Evolutionary conservation across 2,329 filamentous ascomycete species (phyloP).

Genomic region (Fusarium keratoplasticum): DNA sequence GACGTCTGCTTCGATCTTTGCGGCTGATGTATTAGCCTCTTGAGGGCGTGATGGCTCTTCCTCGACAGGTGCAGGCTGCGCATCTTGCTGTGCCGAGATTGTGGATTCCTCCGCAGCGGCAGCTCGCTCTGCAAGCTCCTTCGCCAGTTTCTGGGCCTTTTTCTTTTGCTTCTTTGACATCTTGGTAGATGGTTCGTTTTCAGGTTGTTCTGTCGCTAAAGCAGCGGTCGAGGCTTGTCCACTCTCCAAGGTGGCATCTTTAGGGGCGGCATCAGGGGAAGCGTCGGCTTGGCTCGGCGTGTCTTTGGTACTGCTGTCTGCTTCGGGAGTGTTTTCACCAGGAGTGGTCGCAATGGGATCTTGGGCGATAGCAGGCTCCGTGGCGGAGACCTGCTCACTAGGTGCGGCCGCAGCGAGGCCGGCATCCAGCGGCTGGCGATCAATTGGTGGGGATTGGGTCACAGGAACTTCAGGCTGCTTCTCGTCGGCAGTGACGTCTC

Average conservation of each 20-base stretch:
- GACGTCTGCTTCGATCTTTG: background rate
- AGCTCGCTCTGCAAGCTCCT: slow-evolving; percentile 12
- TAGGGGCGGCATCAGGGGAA: background rate
- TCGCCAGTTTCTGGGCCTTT: slow-evolving; percentile 49
- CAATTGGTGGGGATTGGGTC: background rate
- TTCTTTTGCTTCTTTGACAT: slow-evolving; percentile 52
- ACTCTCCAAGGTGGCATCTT: background rate
- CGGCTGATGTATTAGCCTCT: background rate
- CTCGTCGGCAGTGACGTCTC: background rate
- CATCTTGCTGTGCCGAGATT: background rate
- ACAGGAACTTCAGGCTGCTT: background rate
- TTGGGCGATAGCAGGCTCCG: background rate
- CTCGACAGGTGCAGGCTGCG: background rate
- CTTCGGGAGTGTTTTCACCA: background rate
- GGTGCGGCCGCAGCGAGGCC: background rate
- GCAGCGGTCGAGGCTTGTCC: background rate
- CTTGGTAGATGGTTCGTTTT: slow-evolving; percentile 23
- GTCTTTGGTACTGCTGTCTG: background rate
- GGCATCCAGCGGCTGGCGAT: background rate
- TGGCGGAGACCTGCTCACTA: background rate
- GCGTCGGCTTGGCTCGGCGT: background rate
- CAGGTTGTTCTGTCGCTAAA: background rate
- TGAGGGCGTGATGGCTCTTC: slow-evolving; percentile 2
- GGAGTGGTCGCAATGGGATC: background rate
- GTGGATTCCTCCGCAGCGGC: background rate